These are phyloP conservation scores for Paramecium primaurelia DNA, from an alignment of 73 alveolate species.

Conservation along the genomic window DNA sequence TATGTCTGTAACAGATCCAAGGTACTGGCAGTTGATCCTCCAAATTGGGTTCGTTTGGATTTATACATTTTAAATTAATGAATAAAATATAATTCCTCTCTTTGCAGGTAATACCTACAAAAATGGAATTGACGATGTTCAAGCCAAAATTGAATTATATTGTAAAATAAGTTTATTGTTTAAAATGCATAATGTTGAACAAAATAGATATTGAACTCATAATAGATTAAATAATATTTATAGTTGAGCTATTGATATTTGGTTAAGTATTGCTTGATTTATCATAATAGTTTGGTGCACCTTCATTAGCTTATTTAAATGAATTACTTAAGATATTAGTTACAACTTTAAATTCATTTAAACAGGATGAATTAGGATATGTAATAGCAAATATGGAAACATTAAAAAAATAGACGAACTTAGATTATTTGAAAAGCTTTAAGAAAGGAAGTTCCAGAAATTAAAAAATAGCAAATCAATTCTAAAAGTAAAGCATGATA, in stretches of 20 bases:
- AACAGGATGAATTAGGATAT: neutral
- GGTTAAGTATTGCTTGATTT: neutral
- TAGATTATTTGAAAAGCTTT: neutral
- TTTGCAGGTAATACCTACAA: neutral
- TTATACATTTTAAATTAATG: neutral
- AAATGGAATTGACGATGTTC: neutral
- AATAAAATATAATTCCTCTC: constrained; percentile 15
- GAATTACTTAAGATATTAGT: neutral
- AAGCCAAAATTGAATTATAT: neutral
- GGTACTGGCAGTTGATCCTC: constrained; percentile 34
- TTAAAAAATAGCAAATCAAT: neutral
- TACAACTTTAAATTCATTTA: neutral
- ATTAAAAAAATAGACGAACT: neutral
- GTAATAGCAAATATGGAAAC: neutral
- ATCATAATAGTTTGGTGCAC: neutral
- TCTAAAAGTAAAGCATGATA: neutral
- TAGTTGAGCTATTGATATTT: neutral
- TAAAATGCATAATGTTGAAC: neutral
- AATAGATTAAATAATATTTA: neutral
- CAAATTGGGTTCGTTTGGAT: constrained; percentile 18
- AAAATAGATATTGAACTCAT: neutral
- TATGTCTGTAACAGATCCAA: neutral
- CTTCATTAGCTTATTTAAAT: neutral
- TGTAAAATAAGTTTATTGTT: constrained; percentile 28
- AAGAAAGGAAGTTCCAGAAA: constrained; percentile 43